These are phyloP conservation scores for Myxozyma vanderwaltii DNA, from an alignment of 805 yeast species.

Conservation along the genomic window DNA sequence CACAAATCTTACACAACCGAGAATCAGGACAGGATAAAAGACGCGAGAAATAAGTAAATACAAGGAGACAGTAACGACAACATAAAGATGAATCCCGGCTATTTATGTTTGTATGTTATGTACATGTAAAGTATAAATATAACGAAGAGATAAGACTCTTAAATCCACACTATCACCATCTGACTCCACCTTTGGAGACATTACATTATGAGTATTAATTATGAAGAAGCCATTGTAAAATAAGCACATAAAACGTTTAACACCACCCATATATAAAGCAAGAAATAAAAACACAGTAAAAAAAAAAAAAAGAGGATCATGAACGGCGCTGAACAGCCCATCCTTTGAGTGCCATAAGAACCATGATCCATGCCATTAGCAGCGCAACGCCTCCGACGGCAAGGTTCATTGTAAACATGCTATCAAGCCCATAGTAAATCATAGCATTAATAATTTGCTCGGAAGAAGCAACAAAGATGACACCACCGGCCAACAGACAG, in stretches of 20 bases:
- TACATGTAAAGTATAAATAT: neutral
- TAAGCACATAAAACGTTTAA: neutral
- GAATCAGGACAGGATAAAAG: no score
- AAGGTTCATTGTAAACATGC: slow-evolving; percentile 89
- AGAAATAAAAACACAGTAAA: neutral
- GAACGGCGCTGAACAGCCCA: slow-evolving; percentile 34
- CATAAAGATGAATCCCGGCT: no score
- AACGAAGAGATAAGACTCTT: neutral
- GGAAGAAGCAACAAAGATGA: slow-evolving; percentile 88
- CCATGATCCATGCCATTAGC: slow-evolving; percentile 86
- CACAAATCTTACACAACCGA: no score
- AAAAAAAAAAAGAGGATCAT: neutral
- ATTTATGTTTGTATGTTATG: no score
- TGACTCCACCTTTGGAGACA: no score
- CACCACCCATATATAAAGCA: neutral
- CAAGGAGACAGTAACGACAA: no score
- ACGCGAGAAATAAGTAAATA: no score
- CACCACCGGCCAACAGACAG: slow-evolving; percentile 82
- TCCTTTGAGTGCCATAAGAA: slow-evolving; percentile 53
- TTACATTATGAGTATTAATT: slow-evolving; percentile 4
- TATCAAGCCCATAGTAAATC: slow-evolving; percentile 78
- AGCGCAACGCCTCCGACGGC: slow-evolving; percentile 77
- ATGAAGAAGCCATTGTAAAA: neutral
- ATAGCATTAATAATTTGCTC: slow-evolving; percentile 81
- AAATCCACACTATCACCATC: no score